Evolutionary conservation across 192 early-diverging fungal species (phyloP).

Genomic region (Allomyces macrogynus): DNA sequence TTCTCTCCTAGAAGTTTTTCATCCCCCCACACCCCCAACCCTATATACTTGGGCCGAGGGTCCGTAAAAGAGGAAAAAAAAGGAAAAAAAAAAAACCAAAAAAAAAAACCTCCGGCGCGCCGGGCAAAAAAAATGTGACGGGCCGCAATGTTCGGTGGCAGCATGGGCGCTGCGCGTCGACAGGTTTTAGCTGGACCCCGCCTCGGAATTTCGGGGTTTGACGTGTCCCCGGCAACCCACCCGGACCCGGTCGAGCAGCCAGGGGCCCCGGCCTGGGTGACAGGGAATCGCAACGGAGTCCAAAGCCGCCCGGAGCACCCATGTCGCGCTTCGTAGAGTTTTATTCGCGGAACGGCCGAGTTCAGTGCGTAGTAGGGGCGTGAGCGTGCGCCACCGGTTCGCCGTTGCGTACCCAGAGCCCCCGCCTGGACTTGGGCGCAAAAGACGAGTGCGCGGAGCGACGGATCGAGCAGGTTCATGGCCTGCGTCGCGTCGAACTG

Average conservation of each 20-base stretch:
- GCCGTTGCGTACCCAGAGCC: constrained; percentile 92
- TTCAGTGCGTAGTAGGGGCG: not conserved
- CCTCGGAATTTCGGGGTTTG: not conserved
- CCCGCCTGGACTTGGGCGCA: constrained; percentile 68
- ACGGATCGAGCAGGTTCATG: not conserved
- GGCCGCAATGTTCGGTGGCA: too few species aligned
- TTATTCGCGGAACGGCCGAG: constrained; percentile 41
- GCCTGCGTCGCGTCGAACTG: not conserved
- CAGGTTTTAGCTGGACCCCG: too few species aligned
- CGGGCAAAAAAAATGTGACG: too few species aligned
- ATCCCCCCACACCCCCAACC: too few species aligned
- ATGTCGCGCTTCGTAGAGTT: constrained; percentile 78
- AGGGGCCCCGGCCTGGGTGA: constrained; percentile 59
- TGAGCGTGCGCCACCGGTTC: constrained; percentile 50
- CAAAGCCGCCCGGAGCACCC: constrained; percentile 65
- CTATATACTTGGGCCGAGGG: too few species aligned
- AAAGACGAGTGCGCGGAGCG: not conserved
- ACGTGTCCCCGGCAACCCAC: not conserved
- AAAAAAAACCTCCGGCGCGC: too few species aligned
- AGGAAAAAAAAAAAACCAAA: too few species aligned
- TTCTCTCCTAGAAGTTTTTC: too few species aligned
- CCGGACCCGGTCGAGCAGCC: constrained; percentile 67
- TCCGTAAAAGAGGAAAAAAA: too few species aligned
- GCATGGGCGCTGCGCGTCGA: too few species aligned
- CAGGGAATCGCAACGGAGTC: constrained; percentile 39